Base-by-base conservation (phyloP, 148 eudicot genomes). In the Agrostemma githago region DNA sequence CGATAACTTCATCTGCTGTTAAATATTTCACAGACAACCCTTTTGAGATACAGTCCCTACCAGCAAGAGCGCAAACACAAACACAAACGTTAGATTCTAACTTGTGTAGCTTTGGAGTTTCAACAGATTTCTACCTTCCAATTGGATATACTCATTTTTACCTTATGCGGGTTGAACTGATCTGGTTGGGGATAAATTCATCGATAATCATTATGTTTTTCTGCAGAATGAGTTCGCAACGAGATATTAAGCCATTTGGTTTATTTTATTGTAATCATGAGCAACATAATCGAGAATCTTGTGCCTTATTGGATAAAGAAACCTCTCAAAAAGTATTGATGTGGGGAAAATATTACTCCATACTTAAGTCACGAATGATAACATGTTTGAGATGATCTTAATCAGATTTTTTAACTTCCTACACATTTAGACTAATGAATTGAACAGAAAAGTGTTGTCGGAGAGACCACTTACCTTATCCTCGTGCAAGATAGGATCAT, bases 101-200 rank as follows among this genome's bases (percentile, higher is more conserved):
- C 54, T 3, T 3, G 6, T n/a, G 70, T 6, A 44, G 15, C 20
- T 20, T 4, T 43, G 8, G 26, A n/a, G 46, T 43, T 43, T 43
- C 46, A 8, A 43, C 46, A 43, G 8, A 1, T 43, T 5, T 43
- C 8, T 26, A 26, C 34, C 46, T 43, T 41, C n/a, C 19, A 5
- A 15, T 19, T 9, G 48, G 8, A 26, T 26, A 10, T 19, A 73
- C 34, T 3, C 11, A 56, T 15, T 46, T 85, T 84, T 43, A 43
- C 97, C 98, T 90, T 74, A 95, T 74, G 76, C 95, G 80, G 0
- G 96, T 91, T 41, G 98, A 95, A 73, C 97, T 95, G 66, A 95
- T 89, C 66, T 86, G 88, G 71, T 92, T 95, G 40, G 96, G 90
- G 39, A 95, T 90, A 17, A 81, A 85, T 85, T 95, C 97, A 74